A percentile compares a stretch with the other conserved stretches of the same genome.
Evolutionary conservation across 164 flowering plant genomes (phyloP).

Genomic region (Vitis rupestris): DNA sequence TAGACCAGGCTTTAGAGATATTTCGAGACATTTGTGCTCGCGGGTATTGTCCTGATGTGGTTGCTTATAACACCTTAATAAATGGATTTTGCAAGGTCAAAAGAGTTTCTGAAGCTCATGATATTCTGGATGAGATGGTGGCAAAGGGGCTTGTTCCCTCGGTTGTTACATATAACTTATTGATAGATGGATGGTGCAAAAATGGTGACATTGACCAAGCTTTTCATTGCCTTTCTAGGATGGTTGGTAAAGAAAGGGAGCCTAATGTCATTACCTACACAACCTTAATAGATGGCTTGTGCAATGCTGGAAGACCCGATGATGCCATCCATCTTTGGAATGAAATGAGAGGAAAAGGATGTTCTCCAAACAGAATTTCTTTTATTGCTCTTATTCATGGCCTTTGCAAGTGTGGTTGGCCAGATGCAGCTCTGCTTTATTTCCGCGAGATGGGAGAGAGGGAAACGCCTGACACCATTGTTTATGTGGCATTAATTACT

Average conservation of each 20-base stretch:
- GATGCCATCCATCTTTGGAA: constrained; percentile 71
- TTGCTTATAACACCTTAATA: constrained; percentile 71
- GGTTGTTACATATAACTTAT: constrained; percentile 70
- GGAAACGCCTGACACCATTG: constrained; percentile 54
- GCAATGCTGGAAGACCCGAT: constrained; percentile 59
- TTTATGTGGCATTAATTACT: constrained; percentile 54
- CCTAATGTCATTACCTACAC: constrained; percentile 79
- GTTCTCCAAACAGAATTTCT: constrained; percentile 65
- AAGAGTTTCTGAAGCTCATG: constrained; percentile 58
- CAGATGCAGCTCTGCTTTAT: constrained; percentile 43
- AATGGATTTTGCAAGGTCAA: constrained; percentile 66
- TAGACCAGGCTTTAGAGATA: constrained; percentile 59
- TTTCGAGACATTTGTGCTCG: constrained; percentile 48
- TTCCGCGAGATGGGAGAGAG: constrained; percentile 62
- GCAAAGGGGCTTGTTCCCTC: constrained; percentile 70
- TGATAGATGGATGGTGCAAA: constrained; percentile 84
- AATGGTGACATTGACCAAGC: constrained; percentile 56
- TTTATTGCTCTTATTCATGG: constrained; percentile 74
- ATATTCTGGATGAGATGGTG: constrained; percentile 49
- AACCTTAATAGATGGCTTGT: constrained; percentile 72
- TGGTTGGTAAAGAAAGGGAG: constrained; percentile 48
- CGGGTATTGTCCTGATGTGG: constrained; percentile 72
- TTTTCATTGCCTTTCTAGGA: constrained; percentile 43
- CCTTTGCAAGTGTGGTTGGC: constrained; percentile 71
- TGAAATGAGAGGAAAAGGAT: constrained; percentile 58